Conservation (phyloP, 2,329 filamentous ascomycete genomes). For the Sporothrix mexicana region DNA sequence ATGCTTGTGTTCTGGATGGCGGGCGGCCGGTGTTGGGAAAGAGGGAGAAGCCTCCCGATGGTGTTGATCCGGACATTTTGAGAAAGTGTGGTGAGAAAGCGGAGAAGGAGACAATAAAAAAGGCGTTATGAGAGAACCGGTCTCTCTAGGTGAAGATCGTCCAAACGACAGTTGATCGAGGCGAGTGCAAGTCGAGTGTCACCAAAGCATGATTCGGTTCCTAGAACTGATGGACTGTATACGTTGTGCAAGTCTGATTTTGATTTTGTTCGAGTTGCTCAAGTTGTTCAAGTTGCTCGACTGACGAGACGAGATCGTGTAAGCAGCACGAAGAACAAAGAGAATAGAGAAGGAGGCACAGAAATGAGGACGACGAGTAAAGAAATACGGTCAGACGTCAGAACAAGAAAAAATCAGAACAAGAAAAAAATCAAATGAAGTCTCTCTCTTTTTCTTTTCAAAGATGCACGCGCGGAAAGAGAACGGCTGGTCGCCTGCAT, state of each 20-base stretch:
- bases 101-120: background rate
- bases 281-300: background rate
- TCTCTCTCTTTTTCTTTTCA: background rate
- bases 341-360: background rate
- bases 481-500: slow-evolving; percentile 31
- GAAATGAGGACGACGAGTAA: background rate
- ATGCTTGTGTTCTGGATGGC: slow-evolving; percentile 52
- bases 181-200: slow-evolving; percentile 15
- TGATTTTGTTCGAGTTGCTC: background rate
- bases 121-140: background rate
- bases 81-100: background rate
- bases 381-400: slow-evolving; percentile 7
- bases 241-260: slow-evolving; percentile 2
- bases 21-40: slow-evolving; percentile 60
- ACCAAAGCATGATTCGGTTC: slow-evolving; percentile 27
- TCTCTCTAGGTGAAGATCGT: background rate
- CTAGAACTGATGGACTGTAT: slow-evolving; percentile 9
- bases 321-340: background rate
- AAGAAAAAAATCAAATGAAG: background rate
- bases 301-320: background rate
- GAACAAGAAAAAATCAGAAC: background rate
- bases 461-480: slow-evolving; percentile 19
- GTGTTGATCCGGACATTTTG: slow-evolving; percentile 49
- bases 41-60: slow-evolving; percentile 60
- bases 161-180: background rate